Evolutionary conservation across 345 rosid genomes (phyloP).

Genomic region (Raphanus raphanistrum): DNA sequence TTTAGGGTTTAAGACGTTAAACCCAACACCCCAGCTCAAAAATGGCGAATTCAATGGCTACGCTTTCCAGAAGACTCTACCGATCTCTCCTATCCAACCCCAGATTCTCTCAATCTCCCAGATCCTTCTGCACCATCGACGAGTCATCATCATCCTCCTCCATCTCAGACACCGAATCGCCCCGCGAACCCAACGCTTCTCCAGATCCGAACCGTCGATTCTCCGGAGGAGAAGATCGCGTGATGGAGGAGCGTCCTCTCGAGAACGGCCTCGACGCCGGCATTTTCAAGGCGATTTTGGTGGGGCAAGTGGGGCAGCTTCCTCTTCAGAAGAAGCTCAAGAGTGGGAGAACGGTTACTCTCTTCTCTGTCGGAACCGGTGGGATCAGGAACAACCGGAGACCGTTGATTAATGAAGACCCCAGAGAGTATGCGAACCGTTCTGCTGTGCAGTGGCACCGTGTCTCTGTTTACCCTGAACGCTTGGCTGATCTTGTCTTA

Average conservation of each 20-base stretch:
- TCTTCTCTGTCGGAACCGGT: slow-evolving; percentile 79
- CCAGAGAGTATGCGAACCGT: slow-evolving; percentile 66
- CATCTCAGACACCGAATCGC: slow-evolving; percentile 44
- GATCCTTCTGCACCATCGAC: slow-evolving; percentile 51
- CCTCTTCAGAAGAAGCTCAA: slow-evolving; percentile 79
- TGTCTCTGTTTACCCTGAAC: slow-evolving; percentile 64
- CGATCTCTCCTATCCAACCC: slow-evolving; percentile 51
- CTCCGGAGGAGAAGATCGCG: slow-evolving; percentile 34
- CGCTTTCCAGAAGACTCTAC: slow-evolving; percentile 54
- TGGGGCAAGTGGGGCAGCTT: slow-evolving; percentile 82
- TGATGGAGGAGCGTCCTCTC: slow-evolving; percentile 52
- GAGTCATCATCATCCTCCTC: neutral
- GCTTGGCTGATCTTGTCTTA: slow-evolving; percentile 55
- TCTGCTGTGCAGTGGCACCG: slow-evolving; percentile 92
- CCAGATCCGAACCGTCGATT: slow-evolving; percentile 22
- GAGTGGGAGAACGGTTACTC: slow-evolving; percentile 59
- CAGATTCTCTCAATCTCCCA: slow-evolving; percentile 35
- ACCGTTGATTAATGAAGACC: slow-evolving; percentile 73
- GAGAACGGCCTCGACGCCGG: slow-evolving; percentile 81
- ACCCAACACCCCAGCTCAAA: slow-evolving; percentile 15
- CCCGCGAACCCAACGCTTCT: slow-evolving; percentile 16
- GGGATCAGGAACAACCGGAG: slow-evolving; percentile 82
- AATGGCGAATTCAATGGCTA: slow-evolving; percentile 55
- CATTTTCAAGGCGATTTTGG: slow-evolving; percentile 85
- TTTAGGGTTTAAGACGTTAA: slow-evolving; percentile 41